Evolutionary conservation across 139 green algal genomes (phyloP).

Genomic region (Edaphochlamys debaryana): DNA sequence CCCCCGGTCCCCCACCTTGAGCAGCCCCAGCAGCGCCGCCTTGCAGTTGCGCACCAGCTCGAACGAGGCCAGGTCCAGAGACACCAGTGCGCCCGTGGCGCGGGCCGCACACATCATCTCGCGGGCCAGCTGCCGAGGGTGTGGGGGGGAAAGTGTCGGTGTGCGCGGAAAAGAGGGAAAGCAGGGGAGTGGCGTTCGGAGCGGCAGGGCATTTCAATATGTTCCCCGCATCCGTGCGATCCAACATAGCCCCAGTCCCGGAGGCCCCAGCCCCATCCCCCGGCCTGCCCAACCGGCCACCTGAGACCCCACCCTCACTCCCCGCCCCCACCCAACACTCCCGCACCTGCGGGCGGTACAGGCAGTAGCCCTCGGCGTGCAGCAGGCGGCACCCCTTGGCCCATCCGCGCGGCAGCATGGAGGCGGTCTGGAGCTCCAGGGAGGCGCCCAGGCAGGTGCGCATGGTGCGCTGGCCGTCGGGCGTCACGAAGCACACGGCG

Average conservation of each 20-base stretch:
- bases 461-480: constrained; percentile 93
- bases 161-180: no score
- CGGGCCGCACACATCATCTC: constrained; percentile 49
- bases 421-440: constrained; percentile 55
- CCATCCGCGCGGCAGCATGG: constrained; percentile 59
- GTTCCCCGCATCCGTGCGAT: no score
- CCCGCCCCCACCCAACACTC: no score
- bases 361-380: constrained; percentile 87
- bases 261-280: no score
- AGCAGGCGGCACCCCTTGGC: constrained; percentile 50
- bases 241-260: no score
- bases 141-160: no score
- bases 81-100: constrained; percentile 56
- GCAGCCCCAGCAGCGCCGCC: constrained; percentile 50
- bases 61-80: constrained; percentile 88
- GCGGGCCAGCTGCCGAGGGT: neutral
- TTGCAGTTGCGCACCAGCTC: constrained; percentile 75
- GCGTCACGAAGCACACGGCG: constrained; percentile 82
- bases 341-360: constrained; percentile 68
- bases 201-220: no score
- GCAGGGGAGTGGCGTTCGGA: no score
- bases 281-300: no score
- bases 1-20: constrained; percentile 35
- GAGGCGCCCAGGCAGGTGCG: constrained; percentile 86
- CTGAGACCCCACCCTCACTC: no score